Evolutionary conservation across 306 rosid species (phyloP).

Genomic region (Cicer arietinum): DNA sequence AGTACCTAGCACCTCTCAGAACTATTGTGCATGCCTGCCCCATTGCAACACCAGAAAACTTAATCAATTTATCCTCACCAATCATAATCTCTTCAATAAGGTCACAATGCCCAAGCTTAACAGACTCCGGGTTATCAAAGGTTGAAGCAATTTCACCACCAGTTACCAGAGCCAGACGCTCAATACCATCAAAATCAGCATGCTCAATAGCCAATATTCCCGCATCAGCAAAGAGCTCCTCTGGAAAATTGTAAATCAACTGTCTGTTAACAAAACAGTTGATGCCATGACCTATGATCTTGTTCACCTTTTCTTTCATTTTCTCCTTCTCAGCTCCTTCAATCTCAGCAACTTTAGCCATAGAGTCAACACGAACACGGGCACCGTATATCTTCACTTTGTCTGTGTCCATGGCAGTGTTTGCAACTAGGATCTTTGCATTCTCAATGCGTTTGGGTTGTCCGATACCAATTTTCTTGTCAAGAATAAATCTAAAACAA

Average conservation of each 20-base stretch:
- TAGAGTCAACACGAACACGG: slow-evolving; percentile 94
- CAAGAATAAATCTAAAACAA: slow-evolving; percentile 83
- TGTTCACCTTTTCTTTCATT: slow-evolving; percentile 95
- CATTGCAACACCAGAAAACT: slow-evolving; percentile 93
- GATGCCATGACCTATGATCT: slow-evolving; percentile 92
- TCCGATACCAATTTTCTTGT: slow-evolving; percentile 96
- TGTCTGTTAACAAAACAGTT: slow-evolving; percentile 96
- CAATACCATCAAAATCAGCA: slow-evolving; percentile 99
- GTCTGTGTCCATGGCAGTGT: slow-evolving; percentile 96
- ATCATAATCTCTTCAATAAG: slow-evolving; percentile 97
- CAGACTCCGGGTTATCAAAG: slow-evolving; percentile 94
- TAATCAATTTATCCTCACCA: slow-evolving; percentile 94
- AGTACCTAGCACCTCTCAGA: slow-evolving; percentile 94
- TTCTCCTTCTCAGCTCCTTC: slow-evolving; percentile 96
- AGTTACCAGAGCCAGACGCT: slow-evolving; percentile 91
- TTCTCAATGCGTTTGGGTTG: slow-evolving; percentile 95
- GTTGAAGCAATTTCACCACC: slow-evolving; percentile 99
- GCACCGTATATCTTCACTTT: slow-evolving; percentile 95
- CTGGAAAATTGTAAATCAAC: slow-evolving; percentile 95
- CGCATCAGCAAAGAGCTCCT: slow-evolving; percentile 97
- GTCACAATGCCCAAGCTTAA: slow-evolving; percentile 90
- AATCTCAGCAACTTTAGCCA: slow-evolving; percentile 93
- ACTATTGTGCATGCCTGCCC: slow-evolving; percentile 99
- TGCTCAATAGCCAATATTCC: slow-evolving; percentile 98
- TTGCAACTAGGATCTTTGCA: slow-evolving; percentile 88